Evolutionary conservation across 805 yeast species (phyloP).

Genomic region (Ogataea parapolymorpha): DNA sequence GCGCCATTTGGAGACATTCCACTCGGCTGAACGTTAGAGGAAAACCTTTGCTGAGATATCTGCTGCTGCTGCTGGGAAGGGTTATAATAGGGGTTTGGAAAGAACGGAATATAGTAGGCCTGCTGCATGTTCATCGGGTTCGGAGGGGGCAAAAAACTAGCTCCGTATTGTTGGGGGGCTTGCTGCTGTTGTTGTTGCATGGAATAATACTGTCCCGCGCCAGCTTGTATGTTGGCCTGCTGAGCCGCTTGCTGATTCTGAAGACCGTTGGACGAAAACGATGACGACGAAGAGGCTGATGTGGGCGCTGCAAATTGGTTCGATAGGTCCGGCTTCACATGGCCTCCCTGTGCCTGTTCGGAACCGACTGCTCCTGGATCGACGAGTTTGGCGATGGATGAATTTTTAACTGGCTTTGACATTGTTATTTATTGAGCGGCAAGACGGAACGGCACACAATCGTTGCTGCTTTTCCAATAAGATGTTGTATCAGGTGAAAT

Average conservation of each 20-base stretch:
- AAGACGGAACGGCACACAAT: neutral
- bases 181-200: constrained; percentile 12
- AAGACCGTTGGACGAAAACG: constrained; percentile 4
- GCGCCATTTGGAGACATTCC: constrained; percentile 11
- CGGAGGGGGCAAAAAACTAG: constrained; percentile 27
- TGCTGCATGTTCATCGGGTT: constrained; percentile 24
- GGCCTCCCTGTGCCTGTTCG: constrained; percentile 1
- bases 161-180: constrained; percentile 21
- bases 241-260: constrained; percentile 16
- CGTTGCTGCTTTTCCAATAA: neutral
- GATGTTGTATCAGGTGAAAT: neutral
- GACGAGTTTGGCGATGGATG: constrained; percentile 15
- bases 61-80: constrained; percentile 17
- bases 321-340: constrained; percentile 5
- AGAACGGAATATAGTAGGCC: constrained; percentile 24
- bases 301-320: constrained; percentile 12
- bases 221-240: constrained; percentile 13
- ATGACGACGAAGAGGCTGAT: constrained; percentile 8
- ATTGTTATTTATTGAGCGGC: constrained; percentile 8
- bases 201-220: constrained; percentile 19
- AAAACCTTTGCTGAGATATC: constrained; percentile 22
- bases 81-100: constrained; percentile 22
- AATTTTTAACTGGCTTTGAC: constrained; percentile 10
- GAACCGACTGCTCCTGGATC: constrained; percentile 5
- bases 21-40: constrained; percentile 14